phyloP scores from a whole-genome alignment of 176 grass and related monocot genomes.

The Miscanthus lutarioriparius region DNA sequence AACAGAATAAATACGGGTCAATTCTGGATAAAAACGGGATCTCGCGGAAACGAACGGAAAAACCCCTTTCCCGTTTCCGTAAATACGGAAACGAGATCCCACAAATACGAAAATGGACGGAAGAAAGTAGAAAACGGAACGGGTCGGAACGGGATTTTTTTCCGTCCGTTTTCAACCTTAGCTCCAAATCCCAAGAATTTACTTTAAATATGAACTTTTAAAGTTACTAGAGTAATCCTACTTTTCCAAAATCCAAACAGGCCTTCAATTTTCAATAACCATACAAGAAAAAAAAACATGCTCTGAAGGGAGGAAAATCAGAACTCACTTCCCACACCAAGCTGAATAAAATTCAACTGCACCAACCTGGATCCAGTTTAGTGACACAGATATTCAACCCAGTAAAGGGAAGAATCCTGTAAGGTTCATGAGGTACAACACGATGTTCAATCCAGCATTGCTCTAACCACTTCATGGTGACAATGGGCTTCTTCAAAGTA shows the following conservation, averaged over 20 bases:
- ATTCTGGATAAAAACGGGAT: too few species aligned
- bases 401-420: slow-evolving; percentile 87
- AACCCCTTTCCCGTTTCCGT: too few species aligned
- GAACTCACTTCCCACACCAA: slow-evolving; percentile 17
- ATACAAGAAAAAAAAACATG: slow-evolving; percentile 28
- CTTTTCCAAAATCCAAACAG: background rate
- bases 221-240: background rate
- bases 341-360: slow-evolving; percentile 18
- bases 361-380: slow-evolving; percentile 66
- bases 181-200: background rate
- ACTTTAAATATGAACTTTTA: background rate
- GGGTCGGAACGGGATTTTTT: too few species aligned
- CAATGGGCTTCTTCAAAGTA: slow-evolving; percentile 84
- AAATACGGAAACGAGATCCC: too few species aligned
- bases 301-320: slow-evolving; percentile 28
- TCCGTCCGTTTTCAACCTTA: too few species aligned
- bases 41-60: too few species aligned
- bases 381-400: slow-evolving; percentile 91
- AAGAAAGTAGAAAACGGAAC: too few species aligned
- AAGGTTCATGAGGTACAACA: slow-evolving; percentile 87
- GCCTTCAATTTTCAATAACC: slow-evolving; percentile 14
- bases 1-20: too few species aligned
- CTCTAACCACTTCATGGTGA: slow-evolving; percentile 69
- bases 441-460: slow-evolving; percentile 95
- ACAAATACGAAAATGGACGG: too few species aligned